phyloP scores from a whole-genome alignment of 2,329 filamentous ascomycete species.

The Ceratocystis cubensis region DNA sequence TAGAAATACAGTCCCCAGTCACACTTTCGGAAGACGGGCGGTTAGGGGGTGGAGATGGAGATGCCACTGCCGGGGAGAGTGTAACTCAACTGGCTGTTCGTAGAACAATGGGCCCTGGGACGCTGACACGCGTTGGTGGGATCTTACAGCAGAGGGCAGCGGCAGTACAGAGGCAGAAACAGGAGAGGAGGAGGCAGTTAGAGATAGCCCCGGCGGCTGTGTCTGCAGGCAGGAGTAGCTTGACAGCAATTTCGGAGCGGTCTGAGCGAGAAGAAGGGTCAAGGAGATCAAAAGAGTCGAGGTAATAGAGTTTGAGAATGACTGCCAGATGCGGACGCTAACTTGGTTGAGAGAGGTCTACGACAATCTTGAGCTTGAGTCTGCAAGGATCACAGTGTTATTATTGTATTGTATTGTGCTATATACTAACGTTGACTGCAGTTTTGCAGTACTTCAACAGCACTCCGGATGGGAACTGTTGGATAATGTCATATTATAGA shows the following conservation, averaged over 20 bases:
- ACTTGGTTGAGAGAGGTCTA: no score
- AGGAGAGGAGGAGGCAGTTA: neutral
- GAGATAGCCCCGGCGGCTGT: neutral
- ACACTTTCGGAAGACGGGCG: no score
- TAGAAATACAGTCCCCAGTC: neutral
- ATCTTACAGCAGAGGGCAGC: neutral
- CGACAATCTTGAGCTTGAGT: no score
- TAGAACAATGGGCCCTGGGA: neutral
- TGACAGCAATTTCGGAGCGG: conserved; percentile 3
- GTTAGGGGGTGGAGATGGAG: neutral
- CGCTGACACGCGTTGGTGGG: neutral
- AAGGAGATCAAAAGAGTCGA: neutral
- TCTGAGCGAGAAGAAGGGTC: conserved; percentile 1
- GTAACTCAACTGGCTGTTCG: neutral
- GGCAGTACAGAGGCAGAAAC: neutral
- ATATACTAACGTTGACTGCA: no score
- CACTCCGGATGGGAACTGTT: no score
- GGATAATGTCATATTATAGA: no score
- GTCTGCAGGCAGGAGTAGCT: neutral
- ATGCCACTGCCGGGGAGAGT: neutral
- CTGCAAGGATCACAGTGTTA: no score
- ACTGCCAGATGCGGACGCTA: no score
- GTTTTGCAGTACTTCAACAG: no score
- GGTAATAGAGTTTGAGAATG: neutral
- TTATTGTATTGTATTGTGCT: no score